phyloP scores from a whole-genome alignment of 1,284 basidiomycete species.

The Hymenochaete sp. region DNA sequence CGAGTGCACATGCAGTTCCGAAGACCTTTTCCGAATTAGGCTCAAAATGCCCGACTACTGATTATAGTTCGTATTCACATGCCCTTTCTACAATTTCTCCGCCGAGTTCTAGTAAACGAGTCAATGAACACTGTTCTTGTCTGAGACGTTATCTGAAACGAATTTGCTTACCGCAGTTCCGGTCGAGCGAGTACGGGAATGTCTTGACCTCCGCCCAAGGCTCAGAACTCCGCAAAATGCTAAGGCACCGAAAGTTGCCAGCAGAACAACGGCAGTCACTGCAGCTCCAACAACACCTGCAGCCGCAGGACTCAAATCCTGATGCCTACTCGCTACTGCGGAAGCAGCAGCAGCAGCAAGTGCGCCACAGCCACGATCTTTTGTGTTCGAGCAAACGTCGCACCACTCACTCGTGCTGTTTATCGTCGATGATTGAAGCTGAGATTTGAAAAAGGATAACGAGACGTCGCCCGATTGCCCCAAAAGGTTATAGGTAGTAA shows the following conservation, averaged over 20 bases:
- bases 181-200: no score
- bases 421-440: slow-evolving; percentile 36
- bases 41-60: no score
- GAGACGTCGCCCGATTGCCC: slow-evolving; percentile 39
- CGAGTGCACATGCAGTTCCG: no score
- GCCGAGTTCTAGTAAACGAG: no score
- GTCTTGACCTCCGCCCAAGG: slow-evolving; percentile 26
- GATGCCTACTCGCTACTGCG: slow-evolving; percentile 24
- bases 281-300: slow-evolving; percentile 62
- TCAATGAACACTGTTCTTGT: no score
- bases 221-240: slow-evolving; percentile 39
- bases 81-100: no score
- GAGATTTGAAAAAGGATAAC: slow-evolving; percentile 44
- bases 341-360: slow-evolving; percentile 33
- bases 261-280: slow-evolving; percentile 39
- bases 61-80: no score
- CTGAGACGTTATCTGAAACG: no score
- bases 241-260: slow-evolving; percentile 33
- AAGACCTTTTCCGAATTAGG: no score
- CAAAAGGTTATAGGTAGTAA: slow-evolving; percentile 25
- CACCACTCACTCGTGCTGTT: slow-evolving; percentile 55
- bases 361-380: slow-evolving; percentile 44
- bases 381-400: slow-evolving; percentile 42
- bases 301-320: slow-evolving; percentile 44
- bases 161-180: no score